Conservation (phyloP, 805 yeast species). For the Yamadazyma akitaensis region DNA sequence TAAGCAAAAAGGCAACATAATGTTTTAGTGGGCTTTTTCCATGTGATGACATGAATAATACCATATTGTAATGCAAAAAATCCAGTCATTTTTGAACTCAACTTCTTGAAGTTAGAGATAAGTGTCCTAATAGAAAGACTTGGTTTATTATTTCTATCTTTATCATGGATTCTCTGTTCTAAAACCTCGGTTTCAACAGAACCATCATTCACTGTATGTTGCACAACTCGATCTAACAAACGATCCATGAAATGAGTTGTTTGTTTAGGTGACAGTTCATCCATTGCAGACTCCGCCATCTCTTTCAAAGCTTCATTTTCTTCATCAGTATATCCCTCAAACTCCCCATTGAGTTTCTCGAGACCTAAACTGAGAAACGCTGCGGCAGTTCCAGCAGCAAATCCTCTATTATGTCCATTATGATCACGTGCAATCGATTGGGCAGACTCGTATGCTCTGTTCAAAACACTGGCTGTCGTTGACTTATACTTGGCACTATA, state of each 20-base stretch:
- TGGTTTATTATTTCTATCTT: constrained; percentile 44
- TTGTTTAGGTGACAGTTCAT: constrained; percentile 12
- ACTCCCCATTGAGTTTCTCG: constrained; percentile 18
- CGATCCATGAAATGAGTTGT: constrained; percentile 53
- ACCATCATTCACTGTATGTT: constrained; percentile 48
- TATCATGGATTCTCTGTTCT: constrained; percentile 41
- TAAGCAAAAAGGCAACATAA: constrained; percentile 54
- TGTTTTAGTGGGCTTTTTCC: constrained; percentile 76
- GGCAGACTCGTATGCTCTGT: constrained; percentile 23
- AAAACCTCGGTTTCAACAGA: constrained; percentile 46
- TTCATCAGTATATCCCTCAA: constrained; percentile 20
- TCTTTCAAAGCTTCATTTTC: constrained; percentile 25
- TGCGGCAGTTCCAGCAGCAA: constrained; percentile 39
- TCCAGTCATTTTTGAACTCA: constrained; percentile 54
- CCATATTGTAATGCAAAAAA: constrained; percentile 63
- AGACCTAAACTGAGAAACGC: constrained; percentile 31
- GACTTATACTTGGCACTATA: constrained; percentile 8
- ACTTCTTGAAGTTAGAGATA: constrained; percentile 53
- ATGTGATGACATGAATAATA: constrained; percentile 56
- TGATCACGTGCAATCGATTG: constrained; percentile 23
- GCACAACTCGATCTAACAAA: constrained; percentile 50
- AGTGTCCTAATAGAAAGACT: constrained; percentile 55
- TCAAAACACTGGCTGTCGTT: constrained; percentile 15
- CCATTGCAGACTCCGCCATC: constrained; percentile 30
- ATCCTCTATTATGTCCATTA: constrained; percentile 25